A percentile compares a stretch with the other conserved stretches of the same genome.
phyloP scores from a whole-genome alignment of 352 stramenopile species.

The Globisporangium uncinulatum region DNA sequence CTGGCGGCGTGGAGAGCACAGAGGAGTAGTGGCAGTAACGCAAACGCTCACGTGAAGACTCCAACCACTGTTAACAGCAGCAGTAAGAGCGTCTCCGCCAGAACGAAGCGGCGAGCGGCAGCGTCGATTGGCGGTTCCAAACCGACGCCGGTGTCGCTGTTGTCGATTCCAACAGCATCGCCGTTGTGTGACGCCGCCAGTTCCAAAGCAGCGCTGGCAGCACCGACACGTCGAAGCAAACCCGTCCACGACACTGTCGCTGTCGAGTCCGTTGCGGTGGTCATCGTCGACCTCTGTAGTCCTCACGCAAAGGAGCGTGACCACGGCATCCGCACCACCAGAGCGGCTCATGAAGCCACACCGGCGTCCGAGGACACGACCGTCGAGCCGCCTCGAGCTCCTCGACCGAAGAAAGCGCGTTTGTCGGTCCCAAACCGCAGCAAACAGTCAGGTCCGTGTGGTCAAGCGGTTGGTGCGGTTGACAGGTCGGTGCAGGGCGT shows the following conservation, averaged over 20 bases:
- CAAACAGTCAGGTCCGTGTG: background rate
- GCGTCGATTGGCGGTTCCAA: constrained; percentile 6
- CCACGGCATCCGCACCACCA: background rate
- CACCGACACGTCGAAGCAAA: background rate
- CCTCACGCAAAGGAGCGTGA: background rate
- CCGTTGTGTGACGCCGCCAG: background rate
- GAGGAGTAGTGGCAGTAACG: background rate
- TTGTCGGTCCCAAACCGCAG: background rate
- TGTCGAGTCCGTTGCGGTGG: background rate
- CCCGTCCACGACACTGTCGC: background rate
- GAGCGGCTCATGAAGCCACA: background rate
- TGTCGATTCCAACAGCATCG: background rate
- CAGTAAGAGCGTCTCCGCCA: background rate
- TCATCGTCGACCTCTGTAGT: no score
- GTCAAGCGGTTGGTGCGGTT: background rate
- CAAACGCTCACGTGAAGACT: background rate
- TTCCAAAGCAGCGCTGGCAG: background rate
- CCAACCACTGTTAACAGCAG: background rate
- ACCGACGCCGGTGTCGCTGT: constrained; percentile 1
- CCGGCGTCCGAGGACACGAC: background rate
- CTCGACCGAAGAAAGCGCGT: background rate
- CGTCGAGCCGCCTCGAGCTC: background rate
- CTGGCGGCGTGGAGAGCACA: constrained; percentile 10
- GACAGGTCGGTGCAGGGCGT: no score
- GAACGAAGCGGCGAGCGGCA: constrained; percentile 9